Percentiles rank a stretch among this genome's conserved stretches.
phyloP scores from a whole-genome alignment of 441 rosid genomes.

The Gossypium aridum region DNA sequence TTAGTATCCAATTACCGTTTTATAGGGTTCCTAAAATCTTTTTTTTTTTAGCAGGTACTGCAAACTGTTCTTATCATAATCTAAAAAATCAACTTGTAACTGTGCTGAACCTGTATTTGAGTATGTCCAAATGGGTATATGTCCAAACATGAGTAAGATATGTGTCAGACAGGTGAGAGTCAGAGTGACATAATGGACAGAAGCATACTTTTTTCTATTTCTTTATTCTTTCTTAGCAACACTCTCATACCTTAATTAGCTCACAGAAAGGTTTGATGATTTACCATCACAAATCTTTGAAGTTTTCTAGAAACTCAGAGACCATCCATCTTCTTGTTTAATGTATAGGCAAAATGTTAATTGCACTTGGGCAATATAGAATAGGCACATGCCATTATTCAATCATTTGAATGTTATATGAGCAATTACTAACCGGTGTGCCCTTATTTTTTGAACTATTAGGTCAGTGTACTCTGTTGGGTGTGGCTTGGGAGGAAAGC shows the following conservation, averaged over 20 bases:
- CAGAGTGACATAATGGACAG: not conserved
- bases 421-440: constrained; percentile 11
- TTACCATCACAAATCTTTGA: not conserved
- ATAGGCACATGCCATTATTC: not conserved
- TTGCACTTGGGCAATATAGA: not conserved
- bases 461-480: constrained; percentile 99
- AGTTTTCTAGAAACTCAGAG: not conserved
- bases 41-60: not conserved
- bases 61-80: not conserved
- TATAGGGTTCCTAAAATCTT: not conserved
- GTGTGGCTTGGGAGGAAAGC: constrained; percentile 96
- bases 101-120: not conserved
- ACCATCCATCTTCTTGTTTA: not conserved
- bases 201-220: not conserved
- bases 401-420: not conserved
- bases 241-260: not conserved
- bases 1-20: constrained; percentile 34
- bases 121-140: not conserved
- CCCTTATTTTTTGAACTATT: constrained; percentile 12
- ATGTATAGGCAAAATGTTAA: not conserved
- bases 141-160: not conserved
- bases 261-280: not conserved
- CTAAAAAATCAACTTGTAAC: not conserved
- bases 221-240: not conserved
- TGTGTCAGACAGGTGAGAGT: not conserved